phyloP scores from a whole-genome alignment of 768 basidiomycete genomes.

The Leucogyrophana mollusca region DNA sequence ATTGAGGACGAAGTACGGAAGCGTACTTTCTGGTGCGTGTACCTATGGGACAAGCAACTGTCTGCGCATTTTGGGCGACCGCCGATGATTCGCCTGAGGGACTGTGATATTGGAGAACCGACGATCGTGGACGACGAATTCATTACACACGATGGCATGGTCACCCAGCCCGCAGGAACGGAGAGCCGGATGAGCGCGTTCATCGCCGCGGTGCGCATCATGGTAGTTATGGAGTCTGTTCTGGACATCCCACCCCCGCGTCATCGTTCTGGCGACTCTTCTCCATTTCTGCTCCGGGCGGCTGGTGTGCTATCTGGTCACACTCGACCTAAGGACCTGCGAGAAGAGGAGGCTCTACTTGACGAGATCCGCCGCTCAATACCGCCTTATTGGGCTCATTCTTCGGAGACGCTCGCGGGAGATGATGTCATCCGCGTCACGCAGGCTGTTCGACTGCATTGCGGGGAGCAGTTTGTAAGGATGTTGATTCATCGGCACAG shows the following conservation, averaged over 20 bases:
- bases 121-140: conserved; percentile 86
- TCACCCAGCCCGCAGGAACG: conserved; percentile 63
- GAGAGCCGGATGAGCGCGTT: conserved; percentile 83
- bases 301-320: conserved; percentile 64
- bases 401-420: conserved; percentile 74
- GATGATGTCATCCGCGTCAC: conserved; percentile 88
- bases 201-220: conserved; percentile 69
- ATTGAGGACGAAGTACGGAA: conserved; percentile 92
- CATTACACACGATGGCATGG: conserved; percentile 72
- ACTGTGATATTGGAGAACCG: conserved; percentile 91
- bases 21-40: conserved; percentile 95
- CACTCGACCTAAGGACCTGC: conserved; percentile 60
- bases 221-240: conserved; percentile 87
- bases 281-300: conserved; percentile 77
- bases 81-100: conserved; percentile 79
- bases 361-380: conserved; percentile 76
- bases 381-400: conserved; percentile 78
- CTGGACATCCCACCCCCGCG: conserved; percentile 73
- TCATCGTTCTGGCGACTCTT: conserved; percentile 57
- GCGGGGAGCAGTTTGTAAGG: conserved; percentile 83
- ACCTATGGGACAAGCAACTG: conserved; percentile 95
- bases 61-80: conserved; percentile 88
- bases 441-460: conserved; percentile 84
- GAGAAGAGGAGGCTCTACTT: conserved; percentile 77
- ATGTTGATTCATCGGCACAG: conserved; percentile 89